Evolutionary conservation across 2,329 filamentous ascomycete species (phyloP), one percentile per base, ranked within the genome.

Genomic region (Allantophomopsis cytisporea): DNA sequence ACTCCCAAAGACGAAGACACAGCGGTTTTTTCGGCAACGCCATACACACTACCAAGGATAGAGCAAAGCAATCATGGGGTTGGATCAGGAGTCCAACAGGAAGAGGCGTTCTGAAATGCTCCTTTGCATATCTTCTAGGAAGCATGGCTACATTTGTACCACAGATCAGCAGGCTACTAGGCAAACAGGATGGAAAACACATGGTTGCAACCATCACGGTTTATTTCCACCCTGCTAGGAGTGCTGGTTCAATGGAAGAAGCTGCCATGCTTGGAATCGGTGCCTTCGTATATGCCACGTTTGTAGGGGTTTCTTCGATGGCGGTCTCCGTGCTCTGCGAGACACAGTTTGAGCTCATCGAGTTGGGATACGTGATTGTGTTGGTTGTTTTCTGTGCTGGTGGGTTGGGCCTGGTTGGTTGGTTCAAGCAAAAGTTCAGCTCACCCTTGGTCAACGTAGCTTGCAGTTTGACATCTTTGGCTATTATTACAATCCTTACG

Each of bases 171-270:
- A 63, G 68, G 7, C 73, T 87, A 41, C 66, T 95, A 13, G 89
- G 89, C 10, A 70, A 80, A 46, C 82, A 87, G 54, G 88, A 94
- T 60, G 86, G 86, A 38, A 95, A 95, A 55, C 89, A 95, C 60
- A 80, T 94, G 54, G 86, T 94, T 38, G 87, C 87, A 23, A 95
- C 89, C 2, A 76, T 95, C 42, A 93, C 86, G 1, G 88, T 95
- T 10, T 96, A 94, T 54, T 96, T 95, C 53, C 87, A 95, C 57
- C 87, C 89, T 4, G 84, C 86, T 5, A 71, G 89, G 42, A 85
- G 85, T 14, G 74, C 80, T 18, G 89, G 89, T 1, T 91, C 83
- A 47, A 94, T 95, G 86, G 72, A 85, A 42, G 84, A 94, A 59
- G 88, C 87, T 3, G 73, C 81, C 10, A 61, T 88, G 28, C 76